phyloP scores from a whole-genome alignment of 331 rosid genomes.

The Spiraea crenata region DNA sequence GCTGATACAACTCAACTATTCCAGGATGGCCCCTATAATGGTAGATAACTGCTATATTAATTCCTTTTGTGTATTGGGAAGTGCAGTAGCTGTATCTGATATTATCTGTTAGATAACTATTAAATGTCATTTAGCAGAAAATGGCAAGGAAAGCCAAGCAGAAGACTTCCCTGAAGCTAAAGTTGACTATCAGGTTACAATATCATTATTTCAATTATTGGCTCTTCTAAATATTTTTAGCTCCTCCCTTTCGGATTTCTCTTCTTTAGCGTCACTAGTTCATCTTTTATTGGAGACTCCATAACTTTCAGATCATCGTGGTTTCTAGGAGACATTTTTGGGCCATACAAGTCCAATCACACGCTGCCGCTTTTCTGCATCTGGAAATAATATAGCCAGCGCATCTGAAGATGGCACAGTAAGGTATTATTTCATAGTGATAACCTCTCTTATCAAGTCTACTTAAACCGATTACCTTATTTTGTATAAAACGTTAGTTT shows the following conservation, averaged over 20 bases:
- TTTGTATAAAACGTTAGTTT: conserved; percentile 16
- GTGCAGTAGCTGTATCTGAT: not conserved
- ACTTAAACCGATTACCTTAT: conserved; percentile 7
- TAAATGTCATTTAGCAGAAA: conserved; percentile 51
- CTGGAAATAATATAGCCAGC: conserved; percentile 93
- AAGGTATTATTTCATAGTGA: conserved; percentile 44
- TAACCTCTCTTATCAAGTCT: not conserved
- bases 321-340: conserved; percentile 86
- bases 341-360: conserved; percentile 93
- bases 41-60: conserved; percentile 29
- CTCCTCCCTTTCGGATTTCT: not conserved
- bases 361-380: conserved; percentile 85
- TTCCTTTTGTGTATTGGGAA: not conserved
- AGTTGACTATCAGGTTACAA: conserved; percentile 72
- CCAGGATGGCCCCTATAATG: conserved; percentile 36
- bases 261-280: conserved; percentile 7
- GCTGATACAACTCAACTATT: conserved; percentile 43
- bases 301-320: conserved; percentile 38
- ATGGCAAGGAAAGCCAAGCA: conserved; percentile 41
- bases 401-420: conserved; percentile 95
- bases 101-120: conserved; percentile 4
- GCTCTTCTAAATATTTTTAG: not conserved
- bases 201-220: not conserved
- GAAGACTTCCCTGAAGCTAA: conserved; percentile 87
- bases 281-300: conserved; percentile 24